phyloP scores from a whole-genome alignment of 352 stramenopile genomes.

The Pythium pyrilobum region DNA sequence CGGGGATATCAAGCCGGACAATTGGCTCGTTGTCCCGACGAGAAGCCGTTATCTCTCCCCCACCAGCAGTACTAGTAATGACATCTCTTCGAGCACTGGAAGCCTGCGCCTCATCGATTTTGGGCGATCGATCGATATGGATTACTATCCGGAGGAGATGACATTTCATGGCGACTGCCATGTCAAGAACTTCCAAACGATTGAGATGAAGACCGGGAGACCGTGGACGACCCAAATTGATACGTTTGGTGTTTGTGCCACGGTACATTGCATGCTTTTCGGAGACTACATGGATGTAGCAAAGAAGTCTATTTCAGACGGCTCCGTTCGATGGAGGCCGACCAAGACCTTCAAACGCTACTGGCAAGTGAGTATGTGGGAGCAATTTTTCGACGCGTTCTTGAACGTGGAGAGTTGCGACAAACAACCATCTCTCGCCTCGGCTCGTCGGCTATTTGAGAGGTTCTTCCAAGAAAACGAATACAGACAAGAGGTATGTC shows the following conservation, averaged over 20 bases:
- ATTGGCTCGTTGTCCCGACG: constrained; percentile 65
- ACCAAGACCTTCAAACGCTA: constrained; percentile 76
- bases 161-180: constrained; percentile 75
- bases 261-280: constrained; percentile 79
- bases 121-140: constrained; percentile 73
- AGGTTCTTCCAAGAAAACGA: constrained; percentile 40
- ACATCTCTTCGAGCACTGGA: constrained; percentile 20
- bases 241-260: constrained; percentile 74
- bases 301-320: constrained; percentile 20
- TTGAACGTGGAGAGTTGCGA: constrained; percentile 68
- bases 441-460: constrained; percentile 43
- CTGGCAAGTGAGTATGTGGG: constrained; percentile 75
- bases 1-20: constrained; percentile 85
- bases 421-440: constrained; percentile 52
- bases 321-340: constrained; percentile 26
- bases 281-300: constrained; percentile 81
- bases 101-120: constrained; percentile 81
- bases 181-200: constrained; percentile 77
- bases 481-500: constrained; percentile 39
- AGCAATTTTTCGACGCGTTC: constrained; percentile 56
- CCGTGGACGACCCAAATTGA: constrained; percentile 85
- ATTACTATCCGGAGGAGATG: constrained; percentile 44
- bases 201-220: constrained; percentile 74
- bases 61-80: not conserved
- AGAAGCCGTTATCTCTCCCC: constrained; percentile 8